Conservation (phyloP, 2,329 filamentous ascomycete genomes). For the Madurella fahalii region DNA sequence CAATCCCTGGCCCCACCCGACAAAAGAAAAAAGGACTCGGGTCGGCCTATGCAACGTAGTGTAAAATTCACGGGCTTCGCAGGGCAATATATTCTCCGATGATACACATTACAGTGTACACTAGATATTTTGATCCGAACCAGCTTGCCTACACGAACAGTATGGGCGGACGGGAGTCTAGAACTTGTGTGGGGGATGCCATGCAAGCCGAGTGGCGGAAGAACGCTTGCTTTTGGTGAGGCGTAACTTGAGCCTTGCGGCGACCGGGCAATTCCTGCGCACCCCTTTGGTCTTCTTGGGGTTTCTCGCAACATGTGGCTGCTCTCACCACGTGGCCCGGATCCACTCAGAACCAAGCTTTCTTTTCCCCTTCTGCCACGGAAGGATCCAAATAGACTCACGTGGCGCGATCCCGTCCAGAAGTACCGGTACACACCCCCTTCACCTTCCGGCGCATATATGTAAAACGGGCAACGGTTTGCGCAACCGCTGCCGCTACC, state of each 20-base stretch:
- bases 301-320: slow-evolving; percentile 13
- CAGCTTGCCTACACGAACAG: no score
- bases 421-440: slow-evolving; percentile 13
- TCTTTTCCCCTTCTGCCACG: neutral
- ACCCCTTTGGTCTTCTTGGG: neutral
- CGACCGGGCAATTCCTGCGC: slow-evolving; percentile 15
- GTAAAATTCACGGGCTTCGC: no score
- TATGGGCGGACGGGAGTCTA: no score
- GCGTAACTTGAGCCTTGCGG: neutral
- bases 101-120: no score
- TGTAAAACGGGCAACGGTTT: neutral
- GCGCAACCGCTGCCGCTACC: no score
- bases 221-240: neutral
- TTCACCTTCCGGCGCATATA: neutral
- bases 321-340: slow-evolving; percentile 11
- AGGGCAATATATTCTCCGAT: no score
- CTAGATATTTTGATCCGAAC: no score
- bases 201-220: neutral
- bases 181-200: no score
- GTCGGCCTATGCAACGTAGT: no score
- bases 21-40: no score
- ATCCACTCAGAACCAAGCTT: neutral
- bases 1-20: no score
- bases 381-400: slow-evolving; percentile 8
- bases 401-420: slow-evolving; percentile 15